These are phyloP conservation scores for Fusarium robinianum DNA, from an alignment of 2,329 filamentous ascomycete genomes.

Conservation along the genomic window DNA sequence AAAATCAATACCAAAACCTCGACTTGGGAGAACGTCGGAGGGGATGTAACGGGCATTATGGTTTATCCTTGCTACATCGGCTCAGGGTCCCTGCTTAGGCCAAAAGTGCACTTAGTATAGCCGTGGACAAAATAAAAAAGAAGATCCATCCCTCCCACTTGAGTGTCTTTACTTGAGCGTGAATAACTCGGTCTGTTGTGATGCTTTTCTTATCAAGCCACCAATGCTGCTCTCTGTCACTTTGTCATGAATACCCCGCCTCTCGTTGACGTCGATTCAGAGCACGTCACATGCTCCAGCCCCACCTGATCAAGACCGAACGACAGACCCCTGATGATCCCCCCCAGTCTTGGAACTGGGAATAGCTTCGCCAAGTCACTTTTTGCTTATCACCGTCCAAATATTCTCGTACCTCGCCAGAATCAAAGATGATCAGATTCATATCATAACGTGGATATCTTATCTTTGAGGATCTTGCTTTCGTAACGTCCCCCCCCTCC, in stretches of 20 bases:
- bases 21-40: slow-evolving; percentile 31
- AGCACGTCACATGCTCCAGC: slow-evolving; percentile 2
- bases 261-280: slow-evolving; percentile 2
- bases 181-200: background rate
- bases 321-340: too few species aligned
- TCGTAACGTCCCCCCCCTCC: too few species aligned
- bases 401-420: too few species aligned
- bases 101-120: slow-evolving; percentile 33
- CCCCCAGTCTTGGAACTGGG: too few species aligned
- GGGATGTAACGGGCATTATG: slow-evolving; percentile 32
- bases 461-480: too few species aligned
- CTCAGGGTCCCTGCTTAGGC: slow-evolving; percentile 28
- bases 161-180: slow-evolving; percentile 3
- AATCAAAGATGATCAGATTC: too few species aligned
- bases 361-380: too few species aligned
- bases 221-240: too few species aligned
- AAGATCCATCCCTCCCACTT: slow-evolving; percentile 35
- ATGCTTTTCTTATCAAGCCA: background rate
- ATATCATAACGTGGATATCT: too few species aligned
- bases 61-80: slow-evolving; percentile 17
- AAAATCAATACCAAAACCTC: slow-evolving; percentile 32
- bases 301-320: slow-evolving; percentile 1
- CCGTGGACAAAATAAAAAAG: slow-evolving; percentile 31
- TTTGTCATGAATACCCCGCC: slow-evolving; percentile 5
- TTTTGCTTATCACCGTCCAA: too few species aligned